These are phyloP conservation scores for Cadophora sp. DNA, from an alignment of 2,329 filamentous ascomycete genomes.

Conservation along the genomic window DNA sequence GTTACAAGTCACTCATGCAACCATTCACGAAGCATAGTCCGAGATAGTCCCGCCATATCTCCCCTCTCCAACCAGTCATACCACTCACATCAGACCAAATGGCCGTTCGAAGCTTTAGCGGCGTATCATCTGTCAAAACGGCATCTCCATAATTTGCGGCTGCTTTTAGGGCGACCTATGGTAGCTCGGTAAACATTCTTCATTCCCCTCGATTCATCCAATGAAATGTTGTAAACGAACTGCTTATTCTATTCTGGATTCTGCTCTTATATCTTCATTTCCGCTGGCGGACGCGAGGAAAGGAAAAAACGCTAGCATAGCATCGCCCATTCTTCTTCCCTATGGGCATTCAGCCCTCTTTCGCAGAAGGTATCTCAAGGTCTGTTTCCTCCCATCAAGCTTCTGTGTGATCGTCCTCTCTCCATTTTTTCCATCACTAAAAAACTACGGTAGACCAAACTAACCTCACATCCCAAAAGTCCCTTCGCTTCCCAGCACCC, in stretches of 20 bases:
- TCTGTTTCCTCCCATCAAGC: conserved; percentile 6
- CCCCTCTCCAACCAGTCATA: not conserved
- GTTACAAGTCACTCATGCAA: not conserved
- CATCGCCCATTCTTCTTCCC: not conserved
- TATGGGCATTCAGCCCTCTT: too few species aligned
- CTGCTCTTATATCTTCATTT: not conserved
- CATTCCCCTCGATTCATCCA: not conserved
- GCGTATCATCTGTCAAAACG: conserved; percentile 1
- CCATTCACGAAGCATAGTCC: not conserved
- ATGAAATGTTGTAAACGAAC: not conserved
- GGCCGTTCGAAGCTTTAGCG: conserved; percentile 5
- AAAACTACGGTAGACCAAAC: conserved; percentile 4
- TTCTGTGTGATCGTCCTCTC: conserved; percentile 11
- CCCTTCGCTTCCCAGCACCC: not conserved
- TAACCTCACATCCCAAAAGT: not conserved
- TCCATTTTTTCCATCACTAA: not conserved
- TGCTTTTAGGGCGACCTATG: not conserved
- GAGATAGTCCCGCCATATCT: not conserved
- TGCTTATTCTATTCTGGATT: not conserved
- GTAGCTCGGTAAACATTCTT: not conserved
- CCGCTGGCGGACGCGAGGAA: not conserved
- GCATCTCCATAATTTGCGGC: conserved; percentile 12
- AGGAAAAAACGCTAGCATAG: not conserved
- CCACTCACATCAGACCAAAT: not conserved
- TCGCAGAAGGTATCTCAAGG: not conserved